Evolutionary conservation across 208 protist species (phyloP).

Genomic region (Acanthamoeba culbertsoni): DNA sequence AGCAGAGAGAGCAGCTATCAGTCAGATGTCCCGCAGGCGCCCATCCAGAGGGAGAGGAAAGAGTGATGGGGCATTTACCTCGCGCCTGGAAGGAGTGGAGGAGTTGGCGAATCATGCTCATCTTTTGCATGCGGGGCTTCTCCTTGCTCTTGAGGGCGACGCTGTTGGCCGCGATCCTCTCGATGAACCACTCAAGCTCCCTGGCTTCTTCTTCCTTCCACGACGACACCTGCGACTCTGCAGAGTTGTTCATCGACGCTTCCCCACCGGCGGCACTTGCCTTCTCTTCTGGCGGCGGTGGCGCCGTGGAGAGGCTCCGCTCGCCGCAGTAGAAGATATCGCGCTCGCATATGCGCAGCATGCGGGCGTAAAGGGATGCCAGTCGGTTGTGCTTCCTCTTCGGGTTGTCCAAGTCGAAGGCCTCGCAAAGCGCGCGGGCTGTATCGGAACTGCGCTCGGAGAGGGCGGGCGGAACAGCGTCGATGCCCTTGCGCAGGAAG

Average conservation of each 20-base stretch:
- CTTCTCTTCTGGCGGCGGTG: background rate
- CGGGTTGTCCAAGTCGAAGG: constrained; percentile 11
- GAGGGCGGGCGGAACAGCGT: background rate
- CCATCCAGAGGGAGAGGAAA: background rate
- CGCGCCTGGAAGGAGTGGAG: constrained; percentile 27
- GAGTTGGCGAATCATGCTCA: constrained; percentile 21
- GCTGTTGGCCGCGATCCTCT: background rate
- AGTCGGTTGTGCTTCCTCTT: constrained; percentile 58
- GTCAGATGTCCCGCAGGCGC: background rate
- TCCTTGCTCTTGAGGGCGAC: background rate
- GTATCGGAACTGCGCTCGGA: background rate
- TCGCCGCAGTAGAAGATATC: constrained; percentile 54
- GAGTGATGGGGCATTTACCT: background rate
- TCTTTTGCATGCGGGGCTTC: constrained; percentile 47
- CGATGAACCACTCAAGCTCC: constrained; percentile 15
- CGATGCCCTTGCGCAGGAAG: background rate
- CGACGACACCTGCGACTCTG: background rate
- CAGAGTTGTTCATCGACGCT: background rate
- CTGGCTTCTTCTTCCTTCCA: constrained; percentile 14
- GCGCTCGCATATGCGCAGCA: constrained; percentile 51
- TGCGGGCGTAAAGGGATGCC: background rate
- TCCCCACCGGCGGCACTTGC: background rate
- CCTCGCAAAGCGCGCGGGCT: background rate
- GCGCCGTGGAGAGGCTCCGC: background rate
- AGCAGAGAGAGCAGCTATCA: background rate